Evolutionary conservation across 1,139 yeast genomes (phyloP).

Genomic region (Candida freyschussii): DNA sequence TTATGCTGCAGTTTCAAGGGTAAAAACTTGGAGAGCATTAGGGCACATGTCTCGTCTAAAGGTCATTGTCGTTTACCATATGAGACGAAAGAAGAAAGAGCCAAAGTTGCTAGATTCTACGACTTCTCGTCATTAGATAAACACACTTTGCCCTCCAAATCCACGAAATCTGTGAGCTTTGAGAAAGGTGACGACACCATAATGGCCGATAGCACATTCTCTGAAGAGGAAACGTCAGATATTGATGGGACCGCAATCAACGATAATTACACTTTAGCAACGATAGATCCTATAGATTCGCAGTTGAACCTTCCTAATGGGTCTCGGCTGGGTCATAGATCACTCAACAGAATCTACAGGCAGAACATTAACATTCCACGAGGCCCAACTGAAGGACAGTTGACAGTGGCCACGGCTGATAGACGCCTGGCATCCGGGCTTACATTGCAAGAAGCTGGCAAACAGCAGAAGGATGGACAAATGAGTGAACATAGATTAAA

Average conservation of each 20-base stretch:
- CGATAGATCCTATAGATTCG: slow-evolving; percentile 46
- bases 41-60: slow-evolving; percentile 85
- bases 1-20: slow-evolving; percentile 83
- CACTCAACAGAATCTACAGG: slow-evolving; percentile 58
- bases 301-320: slow-evolving; percentile 67
- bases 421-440: slow-evolving; percentile 40
- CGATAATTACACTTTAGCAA: slow-evolving; percentile 32
- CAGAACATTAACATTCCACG: slow-evolving; percentile 37
- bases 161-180: slow-evolving; percentile 25
- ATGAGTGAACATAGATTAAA: slow-evolving; percentile 42
- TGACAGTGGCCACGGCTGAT: slow-evolving; percentile 55
- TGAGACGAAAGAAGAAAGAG: slow-evolving; percentile 75
- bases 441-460: slow-evolving; percentile 39
- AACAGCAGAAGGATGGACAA: slow-evolving; percentile 40
- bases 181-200: slow-evolving; percentile 32
- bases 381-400: slow-evolving; percentile 26
- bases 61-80: slow-evolving; percentile 88
- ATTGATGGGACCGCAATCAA: slow-evolving; percentile 31
- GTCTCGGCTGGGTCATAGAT: slow-evolving; percentile 57
- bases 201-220: slow-evolving; percentile 23
- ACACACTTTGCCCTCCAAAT: slow-evolving; percentile 22
- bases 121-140: slow-evolving; percentile 72
- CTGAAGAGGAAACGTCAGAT: slow-evolving; percentile 24
- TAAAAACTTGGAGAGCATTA: slow-evolving; percentile 72
- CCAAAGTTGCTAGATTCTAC: slow-evolving; percentile 76